Conservation (phyloP, 148 eudicot genomes). For the Selenicereus undatus region DNA sequence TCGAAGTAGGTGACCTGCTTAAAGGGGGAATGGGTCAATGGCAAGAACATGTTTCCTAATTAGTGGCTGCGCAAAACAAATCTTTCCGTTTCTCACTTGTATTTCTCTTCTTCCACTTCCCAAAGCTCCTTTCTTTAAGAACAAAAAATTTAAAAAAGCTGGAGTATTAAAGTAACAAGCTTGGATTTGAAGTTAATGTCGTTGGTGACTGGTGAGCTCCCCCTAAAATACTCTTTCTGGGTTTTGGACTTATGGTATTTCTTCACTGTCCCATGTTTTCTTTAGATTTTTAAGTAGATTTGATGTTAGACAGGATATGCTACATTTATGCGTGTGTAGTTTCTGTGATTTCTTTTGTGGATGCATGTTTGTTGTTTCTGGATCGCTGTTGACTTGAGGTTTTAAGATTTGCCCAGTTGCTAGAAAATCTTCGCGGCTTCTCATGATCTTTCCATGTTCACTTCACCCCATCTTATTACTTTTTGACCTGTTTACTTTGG, state of each 20-base stretch:
- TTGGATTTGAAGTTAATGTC: slow-evolving; percentile 17
- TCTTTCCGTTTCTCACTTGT: neutral
- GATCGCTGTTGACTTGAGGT: slow-evolving; percentile 4
- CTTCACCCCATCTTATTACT: neutral
- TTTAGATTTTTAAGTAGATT: neutral
- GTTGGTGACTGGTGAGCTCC: slow-evolving; percentile 6
- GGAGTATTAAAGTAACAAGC: neutral
- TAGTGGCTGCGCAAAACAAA: neutral
- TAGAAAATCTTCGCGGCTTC: slow-evolving; percentile 13
- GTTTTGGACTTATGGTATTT: slow-evolving; percentile 10
- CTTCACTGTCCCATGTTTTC: neutral
- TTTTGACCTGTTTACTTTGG: neutral
- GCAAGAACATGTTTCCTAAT: slow-evolving; percentile 20
- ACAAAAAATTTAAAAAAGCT: neutral
- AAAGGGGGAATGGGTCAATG: neutral
- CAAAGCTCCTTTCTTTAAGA: neutral
- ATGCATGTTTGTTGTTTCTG: slow-evolving; percentile 21
- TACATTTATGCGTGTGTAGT: slow-evolving; percentile 22
- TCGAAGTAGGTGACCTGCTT: slow-evolving; percentile 25
- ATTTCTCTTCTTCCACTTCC: no score
- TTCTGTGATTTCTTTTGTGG: slow-evolving; percentile 13
- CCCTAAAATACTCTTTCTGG: neutral
- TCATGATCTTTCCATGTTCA: slow-evolving; percentile 13
- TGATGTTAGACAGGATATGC: neutral
- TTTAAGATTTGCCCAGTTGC: slow-evolving; percentile 19